These are phyloP conservation scores for Scedosporium dehoogii DNA, from an alignment of 2,329 filamentous ascomycete species.

Conservation along the genomic window DNA sequence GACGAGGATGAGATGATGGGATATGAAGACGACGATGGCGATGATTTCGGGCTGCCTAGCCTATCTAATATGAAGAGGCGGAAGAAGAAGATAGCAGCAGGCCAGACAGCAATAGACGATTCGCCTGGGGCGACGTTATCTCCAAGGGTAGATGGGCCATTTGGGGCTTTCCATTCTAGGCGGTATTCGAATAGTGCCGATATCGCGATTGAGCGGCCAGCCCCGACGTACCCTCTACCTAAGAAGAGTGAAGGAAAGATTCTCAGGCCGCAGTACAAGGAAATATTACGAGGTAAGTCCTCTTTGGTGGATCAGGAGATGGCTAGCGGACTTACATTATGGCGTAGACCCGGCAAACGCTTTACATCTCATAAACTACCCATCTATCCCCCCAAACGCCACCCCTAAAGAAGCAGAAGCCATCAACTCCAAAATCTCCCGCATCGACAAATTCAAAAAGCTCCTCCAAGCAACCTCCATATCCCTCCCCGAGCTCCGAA, in stretches of 20 bases:
- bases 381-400: slow-evolving; percentile 61
- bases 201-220: slow-evolving; percentile 81
- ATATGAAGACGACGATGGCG: slow-evolving; percentile 76
- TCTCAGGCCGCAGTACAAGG: slow-evolving; percentile 91
- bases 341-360: slow-evolving; percentile 72
- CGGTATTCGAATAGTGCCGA: slow-evolving; percentile 79
- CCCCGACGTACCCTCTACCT: slow-evolving; percentile 73
- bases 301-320: background rate
- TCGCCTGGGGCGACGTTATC: background rate
- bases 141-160: slow-evolving; percentile 9
- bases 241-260: slow-evolving; percentile 94
- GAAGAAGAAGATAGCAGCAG: slow-evolving; percentile 41
- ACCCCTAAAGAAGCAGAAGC: slow-evolving; percentile 76
- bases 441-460: slow-evolving; percentile 98
- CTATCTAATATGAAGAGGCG: slow-evolving; percentile 84
- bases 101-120: slow-evolving; percentile 17
- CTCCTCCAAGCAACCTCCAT: slow-evolving; percentile 90
- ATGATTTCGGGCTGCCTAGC: slow-evolving; percentile 91
- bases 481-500: slow-evolving; percentile 69
- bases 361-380: slow-evolving; percentile 85
- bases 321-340: background rate
- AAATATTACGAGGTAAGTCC: slow-evolving; percentile 62
- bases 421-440: slow-evolving; percentile 75
- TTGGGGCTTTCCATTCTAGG: slow-evolving; percentile 32
- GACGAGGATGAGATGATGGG: slow-evolving; percentile 69